A percentile compares a stretch with the other conserved stretches of the same genome.
Evolutionary conservation across 2,329 filamentous ascomycete species (phyloP).

Genomic region (Grosmannia penicillata): DNA sequence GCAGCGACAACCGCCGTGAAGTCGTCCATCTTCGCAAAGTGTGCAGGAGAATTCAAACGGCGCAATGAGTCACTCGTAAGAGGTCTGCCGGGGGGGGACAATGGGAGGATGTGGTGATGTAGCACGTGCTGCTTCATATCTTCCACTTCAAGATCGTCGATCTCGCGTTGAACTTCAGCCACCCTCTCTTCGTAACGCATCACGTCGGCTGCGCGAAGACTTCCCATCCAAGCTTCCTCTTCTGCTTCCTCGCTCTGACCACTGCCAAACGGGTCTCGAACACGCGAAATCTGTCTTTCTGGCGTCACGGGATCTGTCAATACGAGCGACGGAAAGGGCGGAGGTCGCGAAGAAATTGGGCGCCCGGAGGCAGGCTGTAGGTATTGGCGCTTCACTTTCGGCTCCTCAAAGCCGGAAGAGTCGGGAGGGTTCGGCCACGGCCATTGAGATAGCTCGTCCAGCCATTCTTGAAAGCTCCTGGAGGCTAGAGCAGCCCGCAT

Average conservation of each 20-base stretch:
- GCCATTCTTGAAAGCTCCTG: slow-evolving; percentile 58
- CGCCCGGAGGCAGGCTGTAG: background rate
- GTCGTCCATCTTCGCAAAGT: slow-evolving; percentile 67
- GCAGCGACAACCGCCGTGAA: slow-evolving; percentile 82
- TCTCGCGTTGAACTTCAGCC: slow-evolving; percentile 54
- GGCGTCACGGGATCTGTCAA: slow-evolving; percentile 6
- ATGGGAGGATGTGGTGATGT: slow-evolving; percentile 57
- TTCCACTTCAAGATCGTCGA: slow-evolving; percentile 62
- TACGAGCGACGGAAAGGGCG: background rate
- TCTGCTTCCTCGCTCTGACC: slow-evolving; percentile 6
- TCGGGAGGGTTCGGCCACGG: slow-evolving; percentile 34
- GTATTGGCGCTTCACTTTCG: slow-evolving; percentile 11
- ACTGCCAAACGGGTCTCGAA: background rate
- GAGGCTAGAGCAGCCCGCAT: slow-evolving; percentile 55
- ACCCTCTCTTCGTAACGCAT: slow-evolving; percentile 56
- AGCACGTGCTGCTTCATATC: slow-evolving; percentile 83
- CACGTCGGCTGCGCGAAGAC: slow-evolving; percentile 50
- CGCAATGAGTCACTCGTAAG: slow-evolving; percentile 9
- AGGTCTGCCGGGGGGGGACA: slow-evolving; percentile 35
- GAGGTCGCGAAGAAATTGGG: slow-evolving; percentile 1
- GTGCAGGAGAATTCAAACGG: slow-evolving; percentile 24
- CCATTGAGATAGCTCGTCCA: slow-evolving; percentile 52
- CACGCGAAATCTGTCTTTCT: slow-evolving; percentile 3
- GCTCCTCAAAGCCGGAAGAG: slow-evolving; percentile 39
- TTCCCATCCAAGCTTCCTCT: slow-evolving; percentile 46